Base-by-base conservation (phyloP, 192 early-diverging fungal genomes). In the Diversispora epigaea region DNA sequence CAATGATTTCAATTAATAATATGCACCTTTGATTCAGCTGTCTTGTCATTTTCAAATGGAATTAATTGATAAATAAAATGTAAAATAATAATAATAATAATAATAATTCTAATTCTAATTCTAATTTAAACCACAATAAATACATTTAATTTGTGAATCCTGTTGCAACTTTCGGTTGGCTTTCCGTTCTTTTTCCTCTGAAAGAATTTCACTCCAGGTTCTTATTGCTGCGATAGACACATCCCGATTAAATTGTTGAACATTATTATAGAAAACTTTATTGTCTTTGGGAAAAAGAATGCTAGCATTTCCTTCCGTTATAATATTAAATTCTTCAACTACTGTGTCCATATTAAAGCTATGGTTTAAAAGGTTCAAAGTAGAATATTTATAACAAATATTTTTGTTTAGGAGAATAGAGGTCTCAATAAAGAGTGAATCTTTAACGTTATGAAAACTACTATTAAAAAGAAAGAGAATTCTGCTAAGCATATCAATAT, bases 261-360 rank as follows among this genome's bases (percentile, higher is more conserved):
- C 94, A 4, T 94, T 94, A 77, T 99, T 99, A 86, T 99, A 99
- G 79, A 99, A 99, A n/a, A 97, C 96, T 67, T 93, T 91, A 77
- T 94, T 93, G 73, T 86, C 86, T 68, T 90, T 90, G 46, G 93
- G 93, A 79, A 94, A 93, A 57, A 95, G 84, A 64, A 95, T 94
- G 15, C 89, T 93, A 6, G 92, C 93, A 71, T 88, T 82, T 76
- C 93, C 93, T 64, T 94, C 93, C 10, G 84, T 89, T 50, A 94
- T 85, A 40, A 87, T 80, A 50, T 87, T 85, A 9, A 40, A 70
- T 3, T 70, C 40, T 40, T 55, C 21, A 25, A 75, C 74, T 46
- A 25, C 69, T 71, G 77, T 68, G 45, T 74, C 77, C 25, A 32
- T 32, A 32, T 32, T 32, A 32, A 32, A 32, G 25, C 2, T 32